Percentiles rank a stretch among this genome's conserved stretches.
Conservation (phyloP, 75 land plant genomes). For the Chamaecyparis obtusa region DNA sequence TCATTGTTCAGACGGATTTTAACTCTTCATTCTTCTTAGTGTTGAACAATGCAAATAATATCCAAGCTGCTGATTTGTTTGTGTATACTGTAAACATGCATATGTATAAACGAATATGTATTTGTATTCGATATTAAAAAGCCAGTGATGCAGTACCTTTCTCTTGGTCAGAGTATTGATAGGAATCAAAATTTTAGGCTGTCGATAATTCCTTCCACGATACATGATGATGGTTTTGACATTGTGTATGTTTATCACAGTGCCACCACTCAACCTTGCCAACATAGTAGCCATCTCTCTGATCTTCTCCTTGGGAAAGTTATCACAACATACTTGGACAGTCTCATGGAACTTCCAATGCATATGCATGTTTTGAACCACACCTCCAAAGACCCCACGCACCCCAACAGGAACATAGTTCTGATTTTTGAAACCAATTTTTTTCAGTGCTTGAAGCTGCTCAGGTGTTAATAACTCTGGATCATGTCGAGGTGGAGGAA, state of each 20-base stretch:
- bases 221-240: slow-evolving; percentile 94
- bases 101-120: not conserved
- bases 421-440: slow-evolving; percentile 89
- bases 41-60: not conserved
- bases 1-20: not conserved
- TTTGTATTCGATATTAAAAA: not conserved
- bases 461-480: slow-evolving; percentile 92
- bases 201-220: slow-evolving; percentile 93
- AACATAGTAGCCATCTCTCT: slow-evolving; percentile 88
- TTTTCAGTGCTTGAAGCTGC: slow-evolving; percentile 88
- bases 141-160: slow-evolving; percentile 53
- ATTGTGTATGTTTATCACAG: slow-evolving; percentile 89
- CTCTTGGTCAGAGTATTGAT: slow-evolving; percentile 90
- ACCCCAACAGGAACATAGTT: slow-evolving; percentile 96
- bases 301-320: slow-evolving; percentile 87
- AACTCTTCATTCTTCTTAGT: not conserved
- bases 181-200: slow-evolving; percentile 78
- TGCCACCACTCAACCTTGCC: slow-evolving; percentile 95
- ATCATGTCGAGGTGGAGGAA: slow-evolving; percentile 83
- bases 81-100: not conserved
- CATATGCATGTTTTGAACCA: slow-evolving; percentile 97
- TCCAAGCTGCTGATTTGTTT: not conserved
- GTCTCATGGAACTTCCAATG: slow-evolving; percentile 99
- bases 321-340: slow-evolving; percentile 91
- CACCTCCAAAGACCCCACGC: slow-evolving; percentile 98